These are phyloP conservation scores for Coriolopsis trogii DNA, from an alignment of 1,284 basidiomycete species.

Conservation along the genomic window DNA sequence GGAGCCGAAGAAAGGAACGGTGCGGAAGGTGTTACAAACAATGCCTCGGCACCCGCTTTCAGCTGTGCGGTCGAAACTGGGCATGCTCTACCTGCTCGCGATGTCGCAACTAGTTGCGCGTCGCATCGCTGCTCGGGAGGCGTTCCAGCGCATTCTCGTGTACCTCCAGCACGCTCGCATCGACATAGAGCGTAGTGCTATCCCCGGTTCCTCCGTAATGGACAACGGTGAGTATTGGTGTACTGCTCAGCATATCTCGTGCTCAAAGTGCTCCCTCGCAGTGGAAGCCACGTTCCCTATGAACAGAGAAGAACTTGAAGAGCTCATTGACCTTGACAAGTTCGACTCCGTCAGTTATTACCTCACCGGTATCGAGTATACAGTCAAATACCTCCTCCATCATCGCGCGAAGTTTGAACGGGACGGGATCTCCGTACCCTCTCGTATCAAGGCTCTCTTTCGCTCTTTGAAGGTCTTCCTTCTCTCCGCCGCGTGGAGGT, in stretches of 20 bases:
- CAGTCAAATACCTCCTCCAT: constrained; percentile 13
- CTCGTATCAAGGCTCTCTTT: neutral
- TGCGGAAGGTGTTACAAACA: constrained; percentile 6
- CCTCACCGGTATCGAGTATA: constrained; percentile 10
- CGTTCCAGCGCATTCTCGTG: constrained; percentile 11
- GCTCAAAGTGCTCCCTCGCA: neutral
- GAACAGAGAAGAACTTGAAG: constrained; percentile 3
- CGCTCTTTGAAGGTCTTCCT: constrained; percentile 5
- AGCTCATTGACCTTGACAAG: constrained; percentile 14
- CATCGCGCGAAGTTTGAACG: neutral
- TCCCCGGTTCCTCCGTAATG: constrained; percentile 3
- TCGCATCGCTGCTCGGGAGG: constrained; percentile 8
- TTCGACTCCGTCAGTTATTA: constrained; percentile 14
- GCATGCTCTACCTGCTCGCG: constrained; percentile 14
- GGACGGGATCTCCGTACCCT: constrained; percentile 1
- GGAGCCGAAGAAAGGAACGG: constrained; percentile 11
- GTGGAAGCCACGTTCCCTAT: constrained; percentile 13
- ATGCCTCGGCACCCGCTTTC: constrained; percentile 6
- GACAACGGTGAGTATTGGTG: constrained; percentile 9
- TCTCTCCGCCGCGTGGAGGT: neutral
- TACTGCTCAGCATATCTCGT: neutral
- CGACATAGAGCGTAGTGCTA: constrained; percentile 2
- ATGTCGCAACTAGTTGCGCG: constrained; percentile 14
- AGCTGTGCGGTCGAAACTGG: constrained; percentile 6
- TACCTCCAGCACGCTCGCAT: constrained; percentile 11